phyloP scores from a whole-genome alignment of 2,329 filamentous ascomycete species.

The Lasiodiplodia theobromae region DNA sequence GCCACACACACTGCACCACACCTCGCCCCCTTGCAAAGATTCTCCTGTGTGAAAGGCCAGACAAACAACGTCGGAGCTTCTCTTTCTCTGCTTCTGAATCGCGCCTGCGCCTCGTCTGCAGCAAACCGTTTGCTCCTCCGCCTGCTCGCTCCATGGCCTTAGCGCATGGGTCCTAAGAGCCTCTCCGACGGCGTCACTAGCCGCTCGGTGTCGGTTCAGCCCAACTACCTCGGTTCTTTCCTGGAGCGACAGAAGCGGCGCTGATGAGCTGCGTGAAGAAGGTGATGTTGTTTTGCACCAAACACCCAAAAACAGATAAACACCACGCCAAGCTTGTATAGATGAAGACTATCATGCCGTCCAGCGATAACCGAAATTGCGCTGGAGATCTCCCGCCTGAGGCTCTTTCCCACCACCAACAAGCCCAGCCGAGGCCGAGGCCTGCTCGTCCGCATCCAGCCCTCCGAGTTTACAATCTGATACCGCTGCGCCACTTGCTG shows the following conservation, averaged over 20 bases:
- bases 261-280: neutral
- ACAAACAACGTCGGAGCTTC: constrained; percentile 1
- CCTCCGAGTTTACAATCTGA: constrained; percentile 2
- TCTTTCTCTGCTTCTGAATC: neutral
- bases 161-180: neutral
- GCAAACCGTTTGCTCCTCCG: neutral
- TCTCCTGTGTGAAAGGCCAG: constrained; percentile 9
- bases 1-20: neutral
- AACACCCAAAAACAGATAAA: neutral
- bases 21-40: neutral
- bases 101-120: constrained; percentile 4
- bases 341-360: neutral
- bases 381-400: constrained; percentile 12
- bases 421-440: neutral
- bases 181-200: neutral
- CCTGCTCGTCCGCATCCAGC: neutral
- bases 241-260: neutral
- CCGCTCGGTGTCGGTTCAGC: neutral
- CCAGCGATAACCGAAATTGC: constrained; percentile 17
- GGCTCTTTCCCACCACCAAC: neutral
- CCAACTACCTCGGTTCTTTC: neutral
- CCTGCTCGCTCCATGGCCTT: neutral
- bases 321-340: constrained; percentile 9
- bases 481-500: constrained; percentile 4
- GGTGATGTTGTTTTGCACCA: neutral